phyloP scores from a whole-genome alignment of 495 filamentous ascomycete genomes.

The Baudoinia panamericana region DNA sequence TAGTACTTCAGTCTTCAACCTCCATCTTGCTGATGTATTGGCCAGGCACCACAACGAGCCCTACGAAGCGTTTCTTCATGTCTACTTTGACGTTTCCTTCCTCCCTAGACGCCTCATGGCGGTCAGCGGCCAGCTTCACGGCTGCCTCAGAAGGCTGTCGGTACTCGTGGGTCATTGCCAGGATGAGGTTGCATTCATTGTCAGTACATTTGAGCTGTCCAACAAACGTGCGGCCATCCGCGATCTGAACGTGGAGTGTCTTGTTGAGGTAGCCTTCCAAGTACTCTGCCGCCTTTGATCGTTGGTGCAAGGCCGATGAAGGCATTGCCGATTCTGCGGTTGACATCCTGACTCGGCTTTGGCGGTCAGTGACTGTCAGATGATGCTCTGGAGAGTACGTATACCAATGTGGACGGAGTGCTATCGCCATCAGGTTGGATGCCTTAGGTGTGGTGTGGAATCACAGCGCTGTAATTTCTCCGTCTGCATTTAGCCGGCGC shows the following conservation, averaged over 20 bases:
- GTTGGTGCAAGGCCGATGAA: too few relatives aligned
- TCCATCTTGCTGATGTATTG: conserved; percentile 77
- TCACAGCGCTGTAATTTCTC: too few relatives aligned
- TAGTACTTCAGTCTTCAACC: conserved; percentile 58
- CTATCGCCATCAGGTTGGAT: too few relatives aligned
- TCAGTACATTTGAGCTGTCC: conserved; percentile 92
- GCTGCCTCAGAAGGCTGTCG: conserved; percentile 49
- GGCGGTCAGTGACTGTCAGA: too few relatives aligned
- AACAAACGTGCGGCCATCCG: conserved; percentile 76
- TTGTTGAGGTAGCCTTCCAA: conserved; percentile 42
- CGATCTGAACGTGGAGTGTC: conserved; percentile 65
- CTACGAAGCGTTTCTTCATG: conserved; percentile 75
- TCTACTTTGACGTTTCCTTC: conserved; percentile 41
- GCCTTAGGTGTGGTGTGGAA: too few relatives aligned
- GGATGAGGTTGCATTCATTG: conserved; percentile 75
- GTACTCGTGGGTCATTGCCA: conserved; percentile 77
- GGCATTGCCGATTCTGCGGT: too few relatives aligned
- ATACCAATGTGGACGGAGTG: too few relatives aligned
- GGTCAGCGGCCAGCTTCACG: conserved; percentile 27
- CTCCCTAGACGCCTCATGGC: conserved; percentile 20
- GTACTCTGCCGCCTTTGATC: conserved; percentile 7
- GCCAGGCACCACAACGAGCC: conserved; percentile 82
- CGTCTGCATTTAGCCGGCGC: too few relatives aligned
- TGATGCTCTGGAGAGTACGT: too few relatives aligned
- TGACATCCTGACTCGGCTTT: too few relatives aligned